Percentiles rank a stretch among this genome's conserved stretches.
These are phyloP conservation scores for Apiotrichum akiyoshidainum DNA, from an alignment of 1,284 basidiomycete species.

Conservation along the genomic window DNA sequence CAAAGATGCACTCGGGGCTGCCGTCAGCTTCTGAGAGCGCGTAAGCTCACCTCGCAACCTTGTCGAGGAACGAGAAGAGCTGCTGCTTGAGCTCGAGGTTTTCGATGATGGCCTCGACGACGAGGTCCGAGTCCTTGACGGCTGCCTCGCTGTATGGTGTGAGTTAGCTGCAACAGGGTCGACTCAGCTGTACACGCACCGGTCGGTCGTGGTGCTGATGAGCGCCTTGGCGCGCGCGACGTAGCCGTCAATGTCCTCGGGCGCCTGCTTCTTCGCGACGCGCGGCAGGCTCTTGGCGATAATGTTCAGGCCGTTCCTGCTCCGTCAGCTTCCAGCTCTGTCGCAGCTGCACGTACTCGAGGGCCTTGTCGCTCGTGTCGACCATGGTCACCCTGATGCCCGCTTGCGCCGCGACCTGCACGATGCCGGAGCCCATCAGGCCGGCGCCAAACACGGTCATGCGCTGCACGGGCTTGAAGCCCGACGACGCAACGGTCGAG, in stretches of 20 bases:
- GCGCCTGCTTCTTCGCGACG: constrained; percentile 54
- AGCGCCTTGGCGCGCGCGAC: constrained; percentile 50
- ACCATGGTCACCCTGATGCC: constrained; percentile 51
- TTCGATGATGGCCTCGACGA: constrained; percentile 61
- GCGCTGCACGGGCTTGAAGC: constrained; percentile 32
- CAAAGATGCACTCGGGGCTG: constrained; percentile 51
- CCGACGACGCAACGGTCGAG: neutral
- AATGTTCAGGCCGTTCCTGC: constrained; percentile 50
- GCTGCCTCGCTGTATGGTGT: constrained; percentile 47
- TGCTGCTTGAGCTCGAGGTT: constrained; percentile 57
- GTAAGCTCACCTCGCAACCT: constrained; percentile 43
- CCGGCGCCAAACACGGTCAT: constrained; percentile 54
- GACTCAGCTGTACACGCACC: constrained; percentile 19
- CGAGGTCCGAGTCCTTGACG: constrained; percentile 55
- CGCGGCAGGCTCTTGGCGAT: constrained; percentile 56
- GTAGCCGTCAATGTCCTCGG: constrained; percentile 48
- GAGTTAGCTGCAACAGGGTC: constrained; percentile 1
- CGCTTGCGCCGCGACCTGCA: constrained; percentile 53
- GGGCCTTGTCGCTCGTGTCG: constrained; percentile 49
- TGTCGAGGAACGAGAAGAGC: constrained; percentile 56
- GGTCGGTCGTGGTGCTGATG: constrained; percentile 55
- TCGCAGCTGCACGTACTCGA: constrained; percentile 26
- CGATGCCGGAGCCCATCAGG: constrained; percentile 56
- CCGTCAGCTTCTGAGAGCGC: no score
- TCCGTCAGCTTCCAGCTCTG: constrained; percentile 22